Conservation (phyloP, 192 early-diverging fungal species). For the Podochytrium sp. region DNA sequence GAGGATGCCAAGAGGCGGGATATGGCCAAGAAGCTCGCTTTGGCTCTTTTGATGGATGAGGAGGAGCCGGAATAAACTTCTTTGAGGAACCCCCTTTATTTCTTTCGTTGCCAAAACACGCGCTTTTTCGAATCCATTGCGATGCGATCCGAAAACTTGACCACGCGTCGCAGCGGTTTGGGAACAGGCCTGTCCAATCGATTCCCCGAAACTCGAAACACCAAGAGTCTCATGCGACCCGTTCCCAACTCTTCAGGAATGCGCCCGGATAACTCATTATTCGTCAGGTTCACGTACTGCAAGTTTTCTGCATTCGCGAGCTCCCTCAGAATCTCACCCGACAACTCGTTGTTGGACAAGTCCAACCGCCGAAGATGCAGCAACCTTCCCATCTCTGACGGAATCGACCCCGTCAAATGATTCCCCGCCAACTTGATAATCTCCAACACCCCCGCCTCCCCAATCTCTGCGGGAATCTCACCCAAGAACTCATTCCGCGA, state of each 20-base stretch:
- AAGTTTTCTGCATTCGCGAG: neutral
- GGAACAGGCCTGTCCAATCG: neutral
- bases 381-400: neutral
- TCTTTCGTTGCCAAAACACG: too few relatives aligned
- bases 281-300: neutral
- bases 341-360: neutral
- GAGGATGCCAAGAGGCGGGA: slow-evolving; percentile 9
- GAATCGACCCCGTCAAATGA: neutral
- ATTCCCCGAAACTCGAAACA: neutral
- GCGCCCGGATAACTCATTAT: neutral
- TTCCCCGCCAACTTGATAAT: neutral
- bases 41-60: slow-evolving; percentile 22
- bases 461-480: neutral
- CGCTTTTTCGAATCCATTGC: neutral
- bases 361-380: neutral
- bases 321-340: neutral
- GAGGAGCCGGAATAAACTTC: too few relatives aligned
- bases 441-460: neutral
- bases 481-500: neutral
- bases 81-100: too few relatives aligned
- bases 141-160: neutral
- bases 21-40: slow-evolving; percentile 20
- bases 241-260: neutral
- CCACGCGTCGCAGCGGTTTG: neutral
- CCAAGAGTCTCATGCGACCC: neutral